Conservation (phyloP, 2,329 filamentous ascomycete genomes). For the Escovopsis sp. region DNA sequence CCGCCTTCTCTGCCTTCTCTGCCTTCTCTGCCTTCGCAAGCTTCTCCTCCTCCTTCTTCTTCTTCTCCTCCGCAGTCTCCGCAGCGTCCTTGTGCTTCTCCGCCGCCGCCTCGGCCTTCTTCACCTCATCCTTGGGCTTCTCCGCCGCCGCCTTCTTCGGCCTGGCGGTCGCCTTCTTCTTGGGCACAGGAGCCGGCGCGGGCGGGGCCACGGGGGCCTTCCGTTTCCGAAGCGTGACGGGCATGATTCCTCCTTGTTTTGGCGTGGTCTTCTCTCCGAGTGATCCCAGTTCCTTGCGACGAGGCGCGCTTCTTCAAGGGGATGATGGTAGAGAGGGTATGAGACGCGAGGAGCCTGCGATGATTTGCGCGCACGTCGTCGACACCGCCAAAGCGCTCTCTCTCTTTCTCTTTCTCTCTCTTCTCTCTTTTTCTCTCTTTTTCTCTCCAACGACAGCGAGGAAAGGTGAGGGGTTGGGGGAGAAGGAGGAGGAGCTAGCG, state of each 20-base stretch:
- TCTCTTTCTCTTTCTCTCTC: too few relatives aligned
- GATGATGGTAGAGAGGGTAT: too few relatives aligned
- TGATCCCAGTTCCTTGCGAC: too few relatives aligned
- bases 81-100: background rate
- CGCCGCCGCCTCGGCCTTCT: slow-evolving; percentile 5
- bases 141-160: slow-evolving; percentile 10
- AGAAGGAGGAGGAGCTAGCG: too few relatives aligned
- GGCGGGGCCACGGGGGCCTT: slow-evolving; percentile 37
- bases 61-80: slow-evolving; percentile 18
- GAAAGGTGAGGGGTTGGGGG: too few relatives aligned
- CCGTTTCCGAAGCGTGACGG: slow-evolving; percentile 46
- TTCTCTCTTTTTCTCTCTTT: too few relatives aligned
- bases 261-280: background rate
- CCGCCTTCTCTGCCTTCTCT: slow-evolving; percentile 15
- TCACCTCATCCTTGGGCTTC: slow-evolving; percentile 7
- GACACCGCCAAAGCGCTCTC: too few relatives aligned
- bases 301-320: too few relatives aligned
- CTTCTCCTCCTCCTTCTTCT: slow-evolving; percentile 8
- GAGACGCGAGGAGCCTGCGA: too few relatives aligned
- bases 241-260: slow-evolving; percentile 26
- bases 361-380: too few relatives aligned
- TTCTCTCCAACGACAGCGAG: too few relatives aligned
- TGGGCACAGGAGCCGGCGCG: slow-evolving; percentile 28
- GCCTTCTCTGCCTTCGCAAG: slow-evolving; percentile 14
- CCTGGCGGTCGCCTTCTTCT: slow-evolving; percentile 28